Evolutionary conservation across 2,329 filamentous ascomycete genomes (phyloP).

Genomic region (Pestalotiopsis sp.): DNA sequence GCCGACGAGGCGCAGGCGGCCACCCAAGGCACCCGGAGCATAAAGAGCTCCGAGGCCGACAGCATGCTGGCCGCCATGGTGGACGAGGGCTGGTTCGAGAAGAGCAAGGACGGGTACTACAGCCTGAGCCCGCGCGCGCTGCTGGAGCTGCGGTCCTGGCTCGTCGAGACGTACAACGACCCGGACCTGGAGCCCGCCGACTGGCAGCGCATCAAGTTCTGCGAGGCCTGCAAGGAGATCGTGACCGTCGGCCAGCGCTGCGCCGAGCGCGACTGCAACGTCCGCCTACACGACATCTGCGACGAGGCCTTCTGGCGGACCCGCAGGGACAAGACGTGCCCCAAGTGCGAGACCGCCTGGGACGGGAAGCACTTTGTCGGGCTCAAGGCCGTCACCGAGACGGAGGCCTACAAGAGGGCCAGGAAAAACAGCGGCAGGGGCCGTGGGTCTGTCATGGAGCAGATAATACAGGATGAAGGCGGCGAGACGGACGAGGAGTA

Average conservation of each 20-base stretch:
- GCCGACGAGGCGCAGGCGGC: slow-evolving; percentile 34
- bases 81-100: slow-evolving; percentile 82
- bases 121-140: slow-evolving; percentile 75
- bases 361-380: slow-evolving; percentile 53
- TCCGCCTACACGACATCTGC: slow-evolving; percentile 79
- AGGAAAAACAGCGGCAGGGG: slow-evolving; percentile 37
- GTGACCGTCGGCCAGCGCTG: slow-evolving; percentile 85
- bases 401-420: slow-evolving; percentile 50
- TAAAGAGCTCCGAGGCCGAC: slow-evolving; percentile 81
- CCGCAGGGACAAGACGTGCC: slow-evolving; percentile 64
- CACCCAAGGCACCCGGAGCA: slow-evolving; percentile 42
- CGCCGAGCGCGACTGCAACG: slow-evolving; percentile 64
- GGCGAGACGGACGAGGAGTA: slow-evolving; percentile 28
- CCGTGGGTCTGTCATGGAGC: slow-evolving; percentile 36
- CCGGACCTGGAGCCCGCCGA: slow-evolving; percentile 59
- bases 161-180: slow-evolving; percentile 90
- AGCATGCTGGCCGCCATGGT: slow-evolving; percentile 69
- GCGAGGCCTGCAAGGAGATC: slow-evolving; percentile 86
- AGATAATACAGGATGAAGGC: slow-evolving; percentile 33
- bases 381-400: slow-evolving; percentile 58
- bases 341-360: slow-evolving; percentile 59
- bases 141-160: slow-evolving; percentile 82
- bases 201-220: slow-evolving; percentile 80
- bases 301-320: slow-evolving; percentile 73
- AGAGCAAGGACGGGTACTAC: slow-evolving; percentile 73